These are phyloP conservation scores for Ophiostoma sp. DNA, from an alignment of 2,329 filamentous ascomycete genomes.

Conservation along the genomic window DNA sequence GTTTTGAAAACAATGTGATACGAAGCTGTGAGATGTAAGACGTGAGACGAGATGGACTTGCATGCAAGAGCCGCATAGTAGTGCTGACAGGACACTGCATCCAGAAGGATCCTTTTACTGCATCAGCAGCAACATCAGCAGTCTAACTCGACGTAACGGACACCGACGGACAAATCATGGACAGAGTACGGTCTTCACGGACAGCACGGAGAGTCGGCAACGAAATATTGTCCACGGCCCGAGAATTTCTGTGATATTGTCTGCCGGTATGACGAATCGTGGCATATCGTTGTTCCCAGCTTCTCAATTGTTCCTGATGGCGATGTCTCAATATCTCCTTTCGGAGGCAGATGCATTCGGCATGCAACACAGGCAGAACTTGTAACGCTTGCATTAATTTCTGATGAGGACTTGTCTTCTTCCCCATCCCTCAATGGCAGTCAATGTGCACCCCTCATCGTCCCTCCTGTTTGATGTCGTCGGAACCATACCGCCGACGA, in stretches of 20 bases:
- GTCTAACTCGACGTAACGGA: not conserved
- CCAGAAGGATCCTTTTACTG: not conserved
- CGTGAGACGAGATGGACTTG: not conserved
- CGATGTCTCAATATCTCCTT: not conserved
- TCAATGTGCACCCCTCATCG: no score
- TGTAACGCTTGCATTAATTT: not conserved
- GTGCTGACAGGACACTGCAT: not conserved
- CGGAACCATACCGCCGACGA: conserved; percentile 11
- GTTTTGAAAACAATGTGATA: not conserved
- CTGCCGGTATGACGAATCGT: not conserved
- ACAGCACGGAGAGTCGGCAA: not conserved
- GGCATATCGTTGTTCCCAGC: not conserved
- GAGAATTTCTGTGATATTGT: not conserved
- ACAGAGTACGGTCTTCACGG: not conserved
- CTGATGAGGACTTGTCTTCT: not conserved
- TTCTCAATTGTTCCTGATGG: not conserved
- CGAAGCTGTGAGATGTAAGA: not conserved
- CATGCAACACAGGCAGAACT: not conserved
- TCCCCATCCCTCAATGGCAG: not conserved
- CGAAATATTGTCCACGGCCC: not conserved
- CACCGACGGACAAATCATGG: not conserved
- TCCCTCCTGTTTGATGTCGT: not conserved
- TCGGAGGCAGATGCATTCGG: not conserved
- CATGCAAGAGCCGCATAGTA: not conserved
- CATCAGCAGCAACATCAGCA: not conserved